Percentiles rank a stretch among this genome's conserved stretches.
These are phyloP conservation scores for Nothophaeocryptopus gaeumannii DNA, from an alignment of 2,329 filamentous ascomycete species.

Conservation along the genomic window DNA sequence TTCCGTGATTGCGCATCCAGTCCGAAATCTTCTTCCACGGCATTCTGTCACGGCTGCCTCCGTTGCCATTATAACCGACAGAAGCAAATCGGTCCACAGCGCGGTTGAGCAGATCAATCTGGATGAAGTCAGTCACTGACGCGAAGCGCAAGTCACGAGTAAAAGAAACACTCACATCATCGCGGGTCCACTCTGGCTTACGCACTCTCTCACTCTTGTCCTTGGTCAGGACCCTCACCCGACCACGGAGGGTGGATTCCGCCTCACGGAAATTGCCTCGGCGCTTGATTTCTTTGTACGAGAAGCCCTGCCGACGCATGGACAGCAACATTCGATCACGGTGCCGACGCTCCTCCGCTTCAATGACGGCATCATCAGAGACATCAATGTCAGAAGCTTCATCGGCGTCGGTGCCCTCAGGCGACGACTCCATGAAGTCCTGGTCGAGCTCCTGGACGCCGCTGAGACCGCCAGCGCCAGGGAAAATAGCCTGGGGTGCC, in stretches of 20 bases:
- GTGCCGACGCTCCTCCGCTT: conserved; percentile 19
- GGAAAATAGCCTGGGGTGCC: too few relatives aligned
- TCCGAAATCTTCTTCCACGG: conserved; percentile 60
- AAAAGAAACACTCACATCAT: conserved; percentile 57
- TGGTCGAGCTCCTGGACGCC: conserved; percentile 3
- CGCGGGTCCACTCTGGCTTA: conserved; percentile 61
- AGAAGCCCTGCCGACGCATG: conserved; percentile 56
- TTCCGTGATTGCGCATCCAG: conserved; percentile 52
- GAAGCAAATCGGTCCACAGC: conserved; percentile 22
- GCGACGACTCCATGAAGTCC: background rate
- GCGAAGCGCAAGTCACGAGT: background rate
- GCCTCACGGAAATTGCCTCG: conserved; percentile 59
- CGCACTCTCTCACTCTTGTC: conserved; percentile 60
- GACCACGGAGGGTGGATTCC: conserved; percentile 70
- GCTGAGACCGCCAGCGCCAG: too few relatives aligned
- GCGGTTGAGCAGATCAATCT: conserved; percentile 30
- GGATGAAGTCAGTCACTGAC: background rate
- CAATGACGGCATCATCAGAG: conserved; percentile 18
- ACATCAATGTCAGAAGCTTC: conserved; percentile 9
- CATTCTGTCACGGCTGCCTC: conserved; percentile 31
- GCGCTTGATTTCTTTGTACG: conserved; percentile 63
- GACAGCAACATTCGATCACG: conserved; percentile 46
- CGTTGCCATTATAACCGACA: background rate
- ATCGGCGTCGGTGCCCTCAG: background rate
- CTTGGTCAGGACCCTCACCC: conserved; percentile 65